Conservation (phyloP, 106 monocot genomes). For the Amphibolis antarctica region DNA sequence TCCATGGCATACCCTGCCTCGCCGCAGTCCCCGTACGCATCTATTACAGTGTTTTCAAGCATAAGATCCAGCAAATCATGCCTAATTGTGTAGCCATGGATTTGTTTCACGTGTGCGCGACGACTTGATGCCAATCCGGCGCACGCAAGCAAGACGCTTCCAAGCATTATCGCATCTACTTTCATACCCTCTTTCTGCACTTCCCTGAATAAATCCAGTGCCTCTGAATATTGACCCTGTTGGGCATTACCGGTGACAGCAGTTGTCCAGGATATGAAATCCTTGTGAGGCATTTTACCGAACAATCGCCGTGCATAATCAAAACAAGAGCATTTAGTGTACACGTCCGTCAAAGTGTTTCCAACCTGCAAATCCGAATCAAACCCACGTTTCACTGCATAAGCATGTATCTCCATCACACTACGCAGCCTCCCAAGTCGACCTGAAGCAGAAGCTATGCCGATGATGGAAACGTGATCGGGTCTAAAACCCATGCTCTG, state of each 20-base stretch:
- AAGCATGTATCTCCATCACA: conserved; percentile 70
- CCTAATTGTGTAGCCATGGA: conserved; percentile 45
- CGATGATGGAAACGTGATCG: conserved; percentile 61
- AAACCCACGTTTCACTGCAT: conserved; percentile 58
- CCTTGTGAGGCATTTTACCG: conserved; percentile 32
- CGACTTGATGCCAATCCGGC: conserved; percentile 29
- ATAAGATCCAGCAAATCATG: conserved; percentile 34
- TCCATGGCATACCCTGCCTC: conserved; percentile 24
- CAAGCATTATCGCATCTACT: conserved; percentile 55
- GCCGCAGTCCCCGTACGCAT: conserved; percentile 52
- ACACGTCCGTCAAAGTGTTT: conserved; percentile 77
- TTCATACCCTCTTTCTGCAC: conserved; percentile 26
- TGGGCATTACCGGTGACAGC: conserved; percentile 42
- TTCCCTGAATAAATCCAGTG: conserved; percentile 36
- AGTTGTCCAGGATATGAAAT: conserved; percentile 55
- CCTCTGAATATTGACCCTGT: conserved; percentile 24
- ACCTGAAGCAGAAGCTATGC: conserved; percentile 48
- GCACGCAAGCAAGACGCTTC: conserved; percentile 38
- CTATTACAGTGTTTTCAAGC: conserved; percentile 49
- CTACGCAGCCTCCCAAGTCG: conserved; percentile 28
- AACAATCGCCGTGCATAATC: conserved; percentile 37
- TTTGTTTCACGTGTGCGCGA: conserved; percentile 32
- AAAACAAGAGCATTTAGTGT: conserved; percentile 32
- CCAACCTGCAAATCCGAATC: conserved; percentile 52
- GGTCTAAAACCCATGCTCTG: conserved; percentile 22